Conservation (phyloP, 1,284 basidiomycete genomes). For the Trichosporon asahii region DNA sequence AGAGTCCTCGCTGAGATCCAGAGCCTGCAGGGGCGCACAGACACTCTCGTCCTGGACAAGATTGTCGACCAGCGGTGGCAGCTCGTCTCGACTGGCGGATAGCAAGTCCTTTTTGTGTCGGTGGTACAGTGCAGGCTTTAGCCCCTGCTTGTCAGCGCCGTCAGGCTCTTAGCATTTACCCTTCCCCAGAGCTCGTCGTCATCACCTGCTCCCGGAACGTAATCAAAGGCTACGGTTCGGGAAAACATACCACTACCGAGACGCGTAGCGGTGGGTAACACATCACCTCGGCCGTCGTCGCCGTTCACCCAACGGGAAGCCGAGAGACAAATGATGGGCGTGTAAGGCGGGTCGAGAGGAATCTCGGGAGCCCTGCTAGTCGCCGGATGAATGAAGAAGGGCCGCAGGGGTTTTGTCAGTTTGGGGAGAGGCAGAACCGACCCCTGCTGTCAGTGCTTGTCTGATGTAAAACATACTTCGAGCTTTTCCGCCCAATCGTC, state of each 20-base stretch:
- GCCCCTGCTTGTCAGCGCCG: conserved; percentile 28
- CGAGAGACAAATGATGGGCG: conserved; percentile 50
- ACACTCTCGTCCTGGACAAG: conserved; percentile 20
- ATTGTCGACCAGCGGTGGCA: conserved; percentile 35
- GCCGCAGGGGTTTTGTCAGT: conserved; percentile 45
- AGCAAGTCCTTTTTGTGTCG: conserved; percentile 34
- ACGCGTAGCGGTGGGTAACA: conserved; percentile 36
- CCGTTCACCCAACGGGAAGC: conserved; percentile 46
- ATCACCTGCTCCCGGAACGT: conserved; percentile 52
- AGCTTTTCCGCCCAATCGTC: conserved; percentile 71
- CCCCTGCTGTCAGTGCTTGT: conserved; percentile 23
- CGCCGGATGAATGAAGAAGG: conserved; percentile 50
- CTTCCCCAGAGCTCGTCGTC: conserved; percentile 53
- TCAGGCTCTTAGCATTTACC: conserved; percentile 31
- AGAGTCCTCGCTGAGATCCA: neutral
- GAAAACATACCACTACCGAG: conserved; percentile 25
- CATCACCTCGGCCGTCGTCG: conserved; percentile 26
- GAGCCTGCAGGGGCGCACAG: neutral
- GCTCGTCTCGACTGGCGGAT: conserved; percentile 35
- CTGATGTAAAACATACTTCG: conserved; percentile 29
- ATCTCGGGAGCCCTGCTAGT: conserved; percentile 37
- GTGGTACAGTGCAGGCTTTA: conserved; percentile 45
- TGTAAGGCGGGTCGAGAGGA: conserved; percentile 30
- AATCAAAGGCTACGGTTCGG: conserved; percentile 48
- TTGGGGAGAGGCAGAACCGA: conserved; percentile 47